Conservation (phyloP, 352 stramenopile genomes). For the Phytophthora pluvialis region DNA sequence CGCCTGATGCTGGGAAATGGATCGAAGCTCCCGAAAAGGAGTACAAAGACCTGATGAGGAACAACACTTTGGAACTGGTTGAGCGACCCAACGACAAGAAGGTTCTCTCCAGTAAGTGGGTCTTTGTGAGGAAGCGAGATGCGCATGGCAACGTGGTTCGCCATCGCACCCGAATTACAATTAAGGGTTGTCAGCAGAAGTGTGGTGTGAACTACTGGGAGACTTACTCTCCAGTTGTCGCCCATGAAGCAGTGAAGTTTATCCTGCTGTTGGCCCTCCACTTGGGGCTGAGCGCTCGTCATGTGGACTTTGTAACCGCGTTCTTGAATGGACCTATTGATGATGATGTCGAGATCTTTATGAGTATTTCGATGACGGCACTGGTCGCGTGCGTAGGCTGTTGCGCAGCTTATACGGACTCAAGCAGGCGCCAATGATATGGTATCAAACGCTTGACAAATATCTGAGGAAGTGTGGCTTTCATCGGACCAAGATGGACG, state of each 20-base stretch:
- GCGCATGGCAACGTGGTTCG: not conserved
- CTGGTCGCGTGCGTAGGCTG: not conserved
- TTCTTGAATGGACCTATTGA: slow-evolving; percentile 6
- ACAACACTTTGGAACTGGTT: not conserved
- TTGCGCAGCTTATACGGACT: not conserved
- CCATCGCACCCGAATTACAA: not conserved
- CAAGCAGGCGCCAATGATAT: slow-evolving; percentile 2
- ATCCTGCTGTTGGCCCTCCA: slow-evolving; percentile 1
- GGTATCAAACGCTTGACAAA: slow-evolving; percentile 10
- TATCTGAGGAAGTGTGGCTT: slow-evolving; percentile 5
- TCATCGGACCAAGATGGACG: slow-evolving; percentile 3
- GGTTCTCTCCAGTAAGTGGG: not conserved
- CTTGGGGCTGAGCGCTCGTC: not conserved
- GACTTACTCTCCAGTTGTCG: not conserved
- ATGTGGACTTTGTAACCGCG: not conserved
- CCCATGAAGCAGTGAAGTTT: not conserved
- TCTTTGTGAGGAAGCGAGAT: not conserved
- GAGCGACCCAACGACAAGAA: not conserved
- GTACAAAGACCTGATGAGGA: slow-evolving; percentile 7
- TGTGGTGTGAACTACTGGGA: not conserved
- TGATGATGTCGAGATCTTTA: slow-evolving; percentile 9
- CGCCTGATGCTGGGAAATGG: slow-evolving; percentile 10
- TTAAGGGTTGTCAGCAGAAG: not conserved
- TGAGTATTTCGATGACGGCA: slow-evolving; percentile 12
- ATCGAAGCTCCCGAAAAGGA: slow-evolving; percentile 6